These are phyloP conservation scores for Leishmania arabica DNA, from an alignment of 208 protist species.

Conservation along the genomic window DNA sequence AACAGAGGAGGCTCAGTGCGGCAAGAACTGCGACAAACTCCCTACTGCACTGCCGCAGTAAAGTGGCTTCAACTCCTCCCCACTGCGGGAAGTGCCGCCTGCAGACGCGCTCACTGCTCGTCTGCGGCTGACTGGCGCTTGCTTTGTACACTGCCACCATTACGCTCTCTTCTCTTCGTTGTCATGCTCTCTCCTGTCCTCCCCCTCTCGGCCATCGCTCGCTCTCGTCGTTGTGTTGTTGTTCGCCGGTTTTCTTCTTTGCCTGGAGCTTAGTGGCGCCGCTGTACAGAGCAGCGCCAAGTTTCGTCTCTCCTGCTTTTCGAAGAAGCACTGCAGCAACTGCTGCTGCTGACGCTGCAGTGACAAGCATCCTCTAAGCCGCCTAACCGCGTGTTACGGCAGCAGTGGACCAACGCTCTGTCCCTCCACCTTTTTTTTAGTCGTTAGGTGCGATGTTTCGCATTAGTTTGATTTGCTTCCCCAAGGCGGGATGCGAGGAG, in stretches of 20 bases:
- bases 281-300: neutral
- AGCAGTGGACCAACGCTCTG: neutral
- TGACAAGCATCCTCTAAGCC: neutral
- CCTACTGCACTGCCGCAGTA: neutral
- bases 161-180: neutral
- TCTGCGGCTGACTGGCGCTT: neutral
- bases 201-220: neutral
- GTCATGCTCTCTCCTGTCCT: neutral
- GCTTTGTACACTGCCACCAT: neutral
- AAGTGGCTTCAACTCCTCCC: neutral
- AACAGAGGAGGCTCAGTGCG: neutral
- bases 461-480: conserved; percentile 41
- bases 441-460: conserved; percentile 55
- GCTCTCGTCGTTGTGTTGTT: neutral
- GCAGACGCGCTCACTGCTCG: neutral
- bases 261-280: neutral
- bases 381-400: neutral
- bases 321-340: neutral
- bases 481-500: conserved; percentile 86
- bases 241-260: neutral
- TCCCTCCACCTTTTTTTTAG: conserved; percentile 6
- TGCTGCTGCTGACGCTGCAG: neutral
- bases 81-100: neutral
- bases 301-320: neutral
- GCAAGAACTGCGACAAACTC: neutral